Percentiles rank a stretch among this genome's conserved stretches.
Evolutionary conservation across 23 red algal genomes (phyloP).

Genomic region (Gracilaria caudata): DNA sequence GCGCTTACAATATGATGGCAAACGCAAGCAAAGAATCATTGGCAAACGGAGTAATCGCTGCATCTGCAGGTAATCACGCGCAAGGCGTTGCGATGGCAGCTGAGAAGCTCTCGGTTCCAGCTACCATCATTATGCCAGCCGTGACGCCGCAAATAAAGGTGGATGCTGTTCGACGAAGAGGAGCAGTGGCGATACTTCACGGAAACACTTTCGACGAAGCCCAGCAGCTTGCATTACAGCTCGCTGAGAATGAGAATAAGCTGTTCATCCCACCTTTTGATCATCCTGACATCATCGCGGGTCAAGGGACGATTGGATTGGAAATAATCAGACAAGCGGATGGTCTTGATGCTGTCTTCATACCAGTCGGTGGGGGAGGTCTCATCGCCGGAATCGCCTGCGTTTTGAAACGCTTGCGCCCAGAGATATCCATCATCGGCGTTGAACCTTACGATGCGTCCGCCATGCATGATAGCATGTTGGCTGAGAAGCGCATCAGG

Average conservation of each 20-base stretch:
- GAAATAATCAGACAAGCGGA: constrained; percentile 85
- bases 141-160: constrained; percentile 96
- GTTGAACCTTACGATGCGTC: constrained; percentile 92
- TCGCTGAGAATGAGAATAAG: constrained; percentile 60
- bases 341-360: constrained; percentile 84
- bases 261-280: constrained; percentile 97
- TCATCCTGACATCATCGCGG: constrained; percentile 96
- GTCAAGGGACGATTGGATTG: constrained; percentile 91
- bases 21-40: constrained; percentile 20
- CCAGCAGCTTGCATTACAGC: constrained; percentile 52
- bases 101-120: constrained; percentile 64
- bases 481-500: constrained; percentile 68
- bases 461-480: constrained; percentile 88
- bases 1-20: constrained; percentile 99
- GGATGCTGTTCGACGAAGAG: constrained; percentile 86
- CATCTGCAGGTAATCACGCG: constrained; percentile 96
- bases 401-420: constrained; percentile 90
- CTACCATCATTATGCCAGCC: constrained; percentile 96
- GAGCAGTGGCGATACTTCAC: constrained; percentile 76
- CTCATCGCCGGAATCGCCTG: constrained; percentile 93
- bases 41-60: constrained; percentile 83
- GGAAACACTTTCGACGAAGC: constrained; percentile 95
- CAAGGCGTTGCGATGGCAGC: constrained; percentile 95
- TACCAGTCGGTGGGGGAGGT: constrained; percentile 97
- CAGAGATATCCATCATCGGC: constrained; percentile 78